phyloP scores from a whole-genome alignment of 2,329 filamentous ascomycete species.

The Colletotrichum sansevieriae region DNA sequence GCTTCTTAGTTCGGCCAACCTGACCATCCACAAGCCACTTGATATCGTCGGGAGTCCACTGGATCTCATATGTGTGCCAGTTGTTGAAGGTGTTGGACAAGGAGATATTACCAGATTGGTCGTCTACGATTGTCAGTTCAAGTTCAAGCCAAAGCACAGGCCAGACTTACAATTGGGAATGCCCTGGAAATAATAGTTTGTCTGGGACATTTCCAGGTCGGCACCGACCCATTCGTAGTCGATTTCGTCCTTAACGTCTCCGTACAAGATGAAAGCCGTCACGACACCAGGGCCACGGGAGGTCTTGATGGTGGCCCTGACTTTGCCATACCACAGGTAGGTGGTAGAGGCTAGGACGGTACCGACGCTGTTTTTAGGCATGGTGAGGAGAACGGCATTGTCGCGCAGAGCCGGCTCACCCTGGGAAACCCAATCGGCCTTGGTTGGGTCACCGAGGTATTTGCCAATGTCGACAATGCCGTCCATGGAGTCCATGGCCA shows the following conservation, averaged over 20 bases:
- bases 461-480: constrained; percentile 78
- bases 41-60: constrained; percentile 89
- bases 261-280: constrained; percentile 96
- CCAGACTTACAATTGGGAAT: constrained; percentile 82
- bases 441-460: constrained; percentile 86
- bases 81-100: constrained; percentile 79
- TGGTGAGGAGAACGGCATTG: constrained; percentile 82
- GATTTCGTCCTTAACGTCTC: constrained; percentile 97
- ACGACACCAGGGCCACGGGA: constrained; percentile 89
- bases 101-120: constrained; percentile 80
- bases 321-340: constrained; percentile 98
- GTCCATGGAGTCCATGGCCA: constrained; percentile 80
- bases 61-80: constrained; percentile 91
- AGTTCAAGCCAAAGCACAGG: constrained; percentile 38
- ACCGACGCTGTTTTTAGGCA: constrained; percentile 87
- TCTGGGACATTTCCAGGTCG: constrained; percentile 83
- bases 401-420: constrained; percentile 79
- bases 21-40: constrained; percentile 90
- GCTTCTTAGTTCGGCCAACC: constrained; percentile 79
- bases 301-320: constrained; percentile 87
- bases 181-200: constrained; percentile 98
- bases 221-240: constrained; percentile 95
- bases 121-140: constrained; percentile 65
- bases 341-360: constrained; percentile 86
- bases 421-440: constrained; percentile 89